Percentiles rank a stretch among this genome's conserved stretches.
Conservation (phyloP, 2,329 filamentous ascomycete genomes). For the Teratosphaeria epicoccoides region DNA sequence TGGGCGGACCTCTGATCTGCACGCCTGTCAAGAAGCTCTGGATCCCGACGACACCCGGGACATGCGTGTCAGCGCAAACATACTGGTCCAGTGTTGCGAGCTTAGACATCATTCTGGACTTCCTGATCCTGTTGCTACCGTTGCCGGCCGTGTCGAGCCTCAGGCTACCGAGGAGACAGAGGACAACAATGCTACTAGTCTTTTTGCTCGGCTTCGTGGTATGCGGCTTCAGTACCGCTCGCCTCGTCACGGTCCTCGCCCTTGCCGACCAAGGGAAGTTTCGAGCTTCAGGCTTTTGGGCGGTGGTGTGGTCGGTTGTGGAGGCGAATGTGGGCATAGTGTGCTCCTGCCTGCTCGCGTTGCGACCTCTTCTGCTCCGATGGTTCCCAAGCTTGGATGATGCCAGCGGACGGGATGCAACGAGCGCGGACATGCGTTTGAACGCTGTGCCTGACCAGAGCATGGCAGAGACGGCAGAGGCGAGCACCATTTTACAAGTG, state of each 20-base stretch:
- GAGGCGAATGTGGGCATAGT: conserved; percentile 37
- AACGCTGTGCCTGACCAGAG: background rate
- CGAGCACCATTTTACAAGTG: background rate
- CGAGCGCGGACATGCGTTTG: background rate
- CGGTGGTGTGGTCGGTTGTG: conserved; percentile 31
- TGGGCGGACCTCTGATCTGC: conserved; percentile 34
- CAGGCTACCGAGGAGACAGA: conserved; percentile 34
- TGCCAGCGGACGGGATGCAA: conserved; percentile 4
- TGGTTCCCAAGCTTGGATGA: conserved; percentile 26
- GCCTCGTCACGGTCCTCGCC: conserved; percentile 16
- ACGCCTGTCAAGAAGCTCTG: conserved; percentile 33
- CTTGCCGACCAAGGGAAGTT: conserved; percentile 13
- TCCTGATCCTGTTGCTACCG: conserved; percentile 35
- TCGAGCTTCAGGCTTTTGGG: conserved; percentile 28
- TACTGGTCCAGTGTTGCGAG: conserved; percentile 37
- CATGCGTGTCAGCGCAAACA: conserved; percentile 30
- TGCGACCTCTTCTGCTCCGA: conserved; percentile 31
- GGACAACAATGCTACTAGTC: conserved; percentile 30
- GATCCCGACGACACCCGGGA: conserved; percentile 21
- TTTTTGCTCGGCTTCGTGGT: conserved; percentile 35
- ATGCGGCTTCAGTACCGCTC: conserved; percentile 17
- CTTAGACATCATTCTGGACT: conserved; percentile 36
- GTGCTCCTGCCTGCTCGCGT: conserved; percentile 33
- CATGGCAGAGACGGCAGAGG: background rate
- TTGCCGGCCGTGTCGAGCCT: conserved; percentile 33